Base-by-base conservation (phyloP, 1,139 yeast genomes). In the Pichia sp. region DNA sequence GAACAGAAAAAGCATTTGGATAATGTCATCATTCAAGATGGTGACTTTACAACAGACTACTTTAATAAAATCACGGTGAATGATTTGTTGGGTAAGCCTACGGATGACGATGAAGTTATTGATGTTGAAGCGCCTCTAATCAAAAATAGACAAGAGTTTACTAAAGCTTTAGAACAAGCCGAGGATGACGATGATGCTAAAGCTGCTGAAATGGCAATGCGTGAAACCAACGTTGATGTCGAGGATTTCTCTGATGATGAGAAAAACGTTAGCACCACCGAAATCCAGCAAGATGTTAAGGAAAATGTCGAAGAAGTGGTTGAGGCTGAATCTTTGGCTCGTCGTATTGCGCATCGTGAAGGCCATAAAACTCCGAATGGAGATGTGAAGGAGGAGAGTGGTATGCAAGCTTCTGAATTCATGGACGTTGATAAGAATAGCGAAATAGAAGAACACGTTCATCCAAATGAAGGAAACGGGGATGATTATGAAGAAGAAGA, bases 31-130 rank as follows among this genome's bases (percentile, higher is more conserved):
- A 94, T 94, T 55, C 98, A 94, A 66, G 96, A 92, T 49, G 98
- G 98, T 61, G 98, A 90, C 54, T 94, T 94, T 65, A 94, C 97
- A 0, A 94, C 98, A 0, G 98, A 94, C 62, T 92, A 90, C 62
- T 85, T 94, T 61, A 86, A 90, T 37, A 86, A 85, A 60, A 72
- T 90, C 45, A 85, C 96, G 0, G 94, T 90, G n/a, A 77, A 81
- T 49, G 98, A 92, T 60, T 69, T 92, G 55, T 76, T 92, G 11
- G 51, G 83, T 75, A 27, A 71, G 64, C 28, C 39, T 8, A 52
- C 62, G 8, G 67, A 65, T 4, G 62, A 56, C 23, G 62, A 61
- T 8, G 58, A 50, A 29, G 45, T 50, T 5, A 63, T 51, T 32
- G 51, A 46, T 7, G 38, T 29, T 16, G 38, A 29, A 23, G 61